Evolutionary conservation across 495 filamentous ascomycete species (phyloP).

Genomic region (Podospora anserina): DNA sequence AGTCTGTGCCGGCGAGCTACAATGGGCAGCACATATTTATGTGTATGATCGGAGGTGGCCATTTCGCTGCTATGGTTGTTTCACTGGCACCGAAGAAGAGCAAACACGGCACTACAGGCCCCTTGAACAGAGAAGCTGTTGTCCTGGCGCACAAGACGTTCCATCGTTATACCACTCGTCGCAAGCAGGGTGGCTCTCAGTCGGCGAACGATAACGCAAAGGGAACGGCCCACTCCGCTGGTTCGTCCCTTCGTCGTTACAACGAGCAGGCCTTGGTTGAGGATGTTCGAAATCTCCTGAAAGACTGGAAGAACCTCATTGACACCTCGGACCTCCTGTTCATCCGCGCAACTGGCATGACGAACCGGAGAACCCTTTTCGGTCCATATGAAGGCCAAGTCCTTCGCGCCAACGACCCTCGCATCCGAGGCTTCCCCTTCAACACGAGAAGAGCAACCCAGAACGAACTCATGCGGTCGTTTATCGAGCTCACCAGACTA

Average conservation of each 20-base stretch:
- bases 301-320: constrained; percentile 79
- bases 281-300: constrained; percentile 74
- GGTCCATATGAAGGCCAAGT: constrained; percentile 88
- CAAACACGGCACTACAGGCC: constrained; percentile 59
- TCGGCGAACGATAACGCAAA: constrained; percentile 88
- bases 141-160: constrained; percentile 96
- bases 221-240: constrained; percentile 89
- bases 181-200: constrained; percentile 94
- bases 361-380: constrained; percentile 81
- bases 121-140: constrained; percentile 72
- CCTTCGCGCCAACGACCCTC: constrained; percentile 71
- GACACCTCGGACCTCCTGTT: constrained; percentile 81
- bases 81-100: constrained; percentile 76
- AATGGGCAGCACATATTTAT: constrained; percentile 82
- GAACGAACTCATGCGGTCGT: constrained; percentile 86
- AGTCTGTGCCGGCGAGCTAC: constrained; percentile 46
- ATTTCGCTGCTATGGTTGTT: constrained; percentile 95
- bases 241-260: constrained; percentile 82
- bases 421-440: constrained; percentile 90
- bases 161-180: constrained; percentile 91
- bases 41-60: constrained; percentile 97
- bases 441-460: constrained; percentile 93
- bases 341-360: constrained; percentile 80
- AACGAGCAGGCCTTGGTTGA: constrained; percentile 85
- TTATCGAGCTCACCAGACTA: constrained; percentile 85